Evolutionary conservation across 441 rosid genomes (phyloP).

Genomic region (Erysimum pusillum): DNA sequence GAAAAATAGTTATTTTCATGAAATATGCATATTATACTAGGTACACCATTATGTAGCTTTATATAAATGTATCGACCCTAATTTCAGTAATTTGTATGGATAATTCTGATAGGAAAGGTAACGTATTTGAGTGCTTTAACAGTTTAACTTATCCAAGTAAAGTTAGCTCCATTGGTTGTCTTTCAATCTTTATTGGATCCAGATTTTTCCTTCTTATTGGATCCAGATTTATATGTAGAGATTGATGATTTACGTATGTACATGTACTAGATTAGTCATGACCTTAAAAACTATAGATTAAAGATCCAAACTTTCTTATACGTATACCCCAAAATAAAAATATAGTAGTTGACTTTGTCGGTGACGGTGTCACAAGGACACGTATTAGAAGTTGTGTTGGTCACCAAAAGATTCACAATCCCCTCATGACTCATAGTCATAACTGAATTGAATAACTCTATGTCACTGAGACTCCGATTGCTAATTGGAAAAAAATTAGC

Average conservation of each 20-base stretch:
- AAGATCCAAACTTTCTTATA: neutral
- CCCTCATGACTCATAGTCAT: constrained; percentile 23
- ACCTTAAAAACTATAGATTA: neutral
- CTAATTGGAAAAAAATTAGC: neutral
- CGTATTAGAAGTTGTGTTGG: constrained; percentile 23
- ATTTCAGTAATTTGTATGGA: neutral
- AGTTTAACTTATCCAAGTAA: constrained; percentile 9
- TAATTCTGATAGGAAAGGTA: neutral
- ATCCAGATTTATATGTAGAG: neutral
- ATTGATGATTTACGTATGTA: neutral
- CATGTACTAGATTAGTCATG: neutral
- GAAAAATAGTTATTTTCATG: too few species aligned
- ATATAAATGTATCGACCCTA: constrained; percentile 6
- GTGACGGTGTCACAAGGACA: constrained; percentile 28
- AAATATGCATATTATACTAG: constrained; percentile 13
- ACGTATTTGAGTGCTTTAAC: neutral
- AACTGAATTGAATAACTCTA: constrained; percentile 5
- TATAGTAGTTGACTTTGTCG: constrained; percentile 29
- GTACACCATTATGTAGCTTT: constrained; percentile 15
- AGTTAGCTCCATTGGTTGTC: neutral
- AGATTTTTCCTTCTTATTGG: neutral
- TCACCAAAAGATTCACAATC: constrained; percentile 34
- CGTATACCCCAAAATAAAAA: neutral
- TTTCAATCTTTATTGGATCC: constrained; percentile 9
- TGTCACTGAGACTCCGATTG: constrained; percentile 8